phyloP scores from a whole-genome alignment of 805 yeast genomes.

The Naumovozyma castellii region DNA sequence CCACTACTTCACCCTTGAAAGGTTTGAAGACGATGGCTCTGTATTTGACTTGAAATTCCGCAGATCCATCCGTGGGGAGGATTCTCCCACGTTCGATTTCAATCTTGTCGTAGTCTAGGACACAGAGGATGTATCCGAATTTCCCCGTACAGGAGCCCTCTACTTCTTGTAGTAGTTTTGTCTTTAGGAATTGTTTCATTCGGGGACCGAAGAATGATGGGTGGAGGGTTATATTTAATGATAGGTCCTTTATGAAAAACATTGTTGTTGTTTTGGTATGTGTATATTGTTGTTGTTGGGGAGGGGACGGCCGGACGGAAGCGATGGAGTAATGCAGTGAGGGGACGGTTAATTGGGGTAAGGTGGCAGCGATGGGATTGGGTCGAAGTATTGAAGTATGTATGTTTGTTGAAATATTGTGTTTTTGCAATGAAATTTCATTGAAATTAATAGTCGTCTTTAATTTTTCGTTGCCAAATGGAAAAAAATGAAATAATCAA shows the following conservation, averaged over 20 bases:
- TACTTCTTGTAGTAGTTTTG: constrained; percentile 85
- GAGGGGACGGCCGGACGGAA: not conserved
- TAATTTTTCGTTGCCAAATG: too few relatives aligned
- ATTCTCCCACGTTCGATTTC: constrained; percentile 93
- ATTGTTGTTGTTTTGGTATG: constrained; percentile 19
- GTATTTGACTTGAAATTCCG: constrained; percentile 92
- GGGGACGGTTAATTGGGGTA: not conserved
- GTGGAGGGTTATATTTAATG: constrained; percentile 84
- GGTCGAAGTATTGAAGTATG: not conserved
- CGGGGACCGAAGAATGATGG: constrained; percentile 97
- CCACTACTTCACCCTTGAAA: constrained; percentile 97
- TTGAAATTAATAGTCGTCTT: too few relatives aligned
- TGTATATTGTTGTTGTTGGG: not conserved
- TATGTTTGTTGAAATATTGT: too few relatives aligned
- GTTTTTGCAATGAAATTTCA: too few relatives aligned
- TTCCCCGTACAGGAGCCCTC: constrained; percentile 99
- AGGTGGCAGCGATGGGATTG: not conserved
- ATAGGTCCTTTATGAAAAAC: constrained; percentile 67
- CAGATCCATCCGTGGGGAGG: constrained; percentile 85
- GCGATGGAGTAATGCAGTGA: constrained; percentile 1
- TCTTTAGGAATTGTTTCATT: constrained; percentile 87
- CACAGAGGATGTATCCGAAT: constrained; percentile 95
- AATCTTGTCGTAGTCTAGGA: constrained; percentile 84
- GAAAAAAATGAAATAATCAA: too few relatives aligned
- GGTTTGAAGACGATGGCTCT: constrained; percentile 98